Conservation (phyloP, 352 stramenopile species). For the Pythium rhizo-oryzae region DNA sequence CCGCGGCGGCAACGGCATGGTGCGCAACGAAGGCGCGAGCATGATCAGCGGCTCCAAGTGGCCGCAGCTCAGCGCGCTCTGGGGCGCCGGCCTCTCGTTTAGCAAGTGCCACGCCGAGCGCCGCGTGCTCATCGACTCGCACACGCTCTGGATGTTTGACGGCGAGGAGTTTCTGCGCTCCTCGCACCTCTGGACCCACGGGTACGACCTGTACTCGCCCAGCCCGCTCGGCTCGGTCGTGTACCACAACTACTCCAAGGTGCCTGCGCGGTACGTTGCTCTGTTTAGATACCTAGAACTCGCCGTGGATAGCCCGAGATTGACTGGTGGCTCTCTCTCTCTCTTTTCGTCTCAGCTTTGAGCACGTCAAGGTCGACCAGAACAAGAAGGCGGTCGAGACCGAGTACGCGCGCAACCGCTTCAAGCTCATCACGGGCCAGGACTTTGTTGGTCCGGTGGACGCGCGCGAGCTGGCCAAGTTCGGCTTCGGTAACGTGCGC, state of each 20-base stretch:
- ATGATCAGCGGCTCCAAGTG: conserved; percentile 80
- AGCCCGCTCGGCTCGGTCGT: conserved; percentile 35
- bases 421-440: conserved; percentile 33
- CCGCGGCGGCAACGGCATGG: conserved; percentile 59
- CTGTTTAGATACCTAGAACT: too few relatives aligned
- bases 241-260: conserved; percentile 47
- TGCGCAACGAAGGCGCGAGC: conserved; percentile 77
- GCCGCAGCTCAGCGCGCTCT: conserved; percentile 72
- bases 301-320: too few relatives aligned
- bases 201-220: conserved; percentile 44
- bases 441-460: conserved; percentile 38
- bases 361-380: conserved; percentile 35
- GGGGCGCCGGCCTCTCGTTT: conserved; percentile 79
- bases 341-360: conserved; percentile 21
- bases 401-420: conserved; percentile 33
- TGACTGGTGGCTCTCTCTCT: not conserved
- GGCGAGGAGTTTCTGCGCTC: conserved; percentile 45
- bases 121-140: conserved; percentile 70
- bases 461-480: conserved; percentile 37
- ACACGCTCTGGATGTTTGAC: conserved; percentile 65
- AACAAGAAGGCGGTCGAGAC: conserved; percentile 30
- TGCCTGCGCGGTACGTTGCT: conserved; percentile 31
- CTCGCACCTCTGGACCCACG: conserved; percentile 43
- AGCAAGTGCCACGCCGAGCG: conserved; percentile 84
- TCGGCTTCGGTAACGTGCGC: conserved; percentile 35